phyloP scores from a whole-genome alignment of 768 basidiomycete genomes.

The Tylopilus sp. region DNA sequence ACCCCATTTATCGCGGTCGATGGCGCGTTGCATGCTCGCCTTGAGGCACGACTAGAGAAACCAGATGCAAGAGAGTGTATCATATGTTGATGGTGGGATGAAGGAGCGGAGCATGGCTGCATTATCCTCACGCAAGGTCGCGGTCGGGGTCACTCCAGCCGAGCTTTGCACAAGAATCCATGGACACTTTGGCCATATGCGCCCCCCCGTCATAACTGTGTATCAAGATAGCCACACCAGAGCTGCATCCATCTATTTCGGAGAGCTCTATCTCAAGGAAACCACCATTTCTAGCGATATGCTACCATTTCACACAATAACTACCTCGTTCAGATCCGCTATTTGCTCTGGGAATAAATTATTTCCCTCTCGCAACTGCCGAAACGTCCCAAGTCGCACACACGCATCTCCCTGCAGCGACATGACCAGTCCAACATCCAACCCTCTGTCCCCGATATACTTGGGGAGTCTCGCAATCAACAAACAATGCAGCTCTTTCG shows the following conservation, averaged over 20 bases:
- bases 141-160: no score
- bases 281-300: no score
- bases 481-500: background rate
- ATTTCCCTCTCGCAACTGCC: background rate
- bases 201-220: no score
- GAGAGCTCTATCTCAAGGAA: no score
- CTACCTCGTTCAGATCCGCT: background rate
- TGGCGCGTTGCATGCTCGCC: slow-evolving; percentile 40
- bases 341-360: background rate
- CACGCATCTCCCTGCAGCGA: background rate
- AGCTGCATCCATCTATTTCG: no score
- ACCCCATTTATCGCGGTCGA: slow-evolving; percentile 46
- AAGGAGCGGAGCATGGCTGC: slow-evolving; percentile 9
- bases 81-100: background rate
- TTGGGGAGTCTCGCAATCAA: background rate
- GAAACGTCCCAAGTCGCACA: background rate
- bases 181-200: no score
- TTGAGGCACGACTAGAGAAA: slow-evolving; percentile 44
- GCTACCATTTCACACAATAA: background rate
- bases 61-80: slow-evolving; percentile 37
- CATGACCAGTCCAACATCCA: background rate
- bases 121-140: slow-evolving; percentile 12
- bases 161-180: no score
- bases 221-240: no score
- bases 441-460: background rate